Percentiles rank a stretch among this genome's conserved stretches.
These are phyloP conservation scores for Medicago arabica DNA, from an alignment of 306 rosid genomes.

Conservation along the genomic window DNA sequence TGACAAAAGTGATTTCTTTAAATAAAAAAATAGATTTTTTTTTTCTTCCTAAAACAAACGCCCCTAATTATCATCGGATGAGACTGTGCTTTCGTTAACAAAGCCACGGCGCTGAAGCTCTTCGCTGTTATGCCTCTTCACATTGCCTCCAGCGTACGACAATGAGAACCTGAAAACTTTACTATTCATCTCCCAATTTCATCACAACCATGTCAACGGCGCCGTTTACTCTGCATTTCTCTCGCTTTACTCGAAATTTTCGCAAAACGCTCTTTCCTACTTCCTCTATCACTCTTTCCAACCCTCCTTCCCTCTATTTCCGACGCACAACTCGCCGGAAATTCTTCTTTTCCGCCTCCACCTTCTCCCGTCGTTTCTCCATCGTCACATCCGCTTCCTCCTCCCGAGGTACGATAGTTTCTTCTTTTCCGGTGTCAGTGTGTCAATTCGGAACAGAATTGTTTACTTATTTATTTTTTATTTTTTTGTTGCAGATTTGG, in stretches of 20 bases:
- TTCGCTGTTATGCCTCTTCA: neutral
- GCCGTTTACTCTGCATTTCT: conserved; percentile 57
- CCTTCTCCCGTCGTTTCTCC: conserved; percentile 56
- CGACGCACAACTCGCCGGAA: conserved; percentile 48
- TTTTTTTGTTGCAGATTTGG: conserved; percentile 45
- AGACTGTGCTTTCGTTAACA: conserved; percentile 16
- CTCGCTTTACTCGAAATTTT: conserved; percentile 61
- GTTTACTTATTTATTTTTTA: conserved; percentile 21
- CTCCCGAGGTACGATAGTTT: conserved; percentile 52
- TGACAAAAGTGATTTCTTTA: too few species aligned
- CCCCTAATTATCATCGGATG: conserved; percentile 9
- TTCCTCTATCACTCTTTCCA: conserved; percentile 24
- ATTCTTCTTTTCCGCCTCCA: conserved; percentile 39
- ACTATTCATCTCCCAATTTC: neutral
- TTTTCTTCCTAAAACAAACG: neutral
- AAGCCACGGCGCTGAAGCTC: conserved; percentile 11
- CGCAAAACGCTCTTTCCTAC: conserved; percentile 41
- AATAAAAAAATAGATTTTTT: too few species aligned
- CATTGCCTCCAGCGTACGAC: neutral
- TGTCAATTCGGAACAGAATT: neutral
- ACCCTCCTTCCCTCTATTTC: conserved; percentile 47
- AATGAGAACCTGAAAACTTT: neutral
- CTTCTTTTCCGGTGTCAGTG: neutral
- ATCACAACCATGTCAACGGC: conserved; percentile 55
- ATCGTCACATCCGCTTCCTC: conserved; percentile 41